Base-by-base conservation (phyloP, 1,284 basidiomycete genomes). In the Marasmius oreades region DNA sequence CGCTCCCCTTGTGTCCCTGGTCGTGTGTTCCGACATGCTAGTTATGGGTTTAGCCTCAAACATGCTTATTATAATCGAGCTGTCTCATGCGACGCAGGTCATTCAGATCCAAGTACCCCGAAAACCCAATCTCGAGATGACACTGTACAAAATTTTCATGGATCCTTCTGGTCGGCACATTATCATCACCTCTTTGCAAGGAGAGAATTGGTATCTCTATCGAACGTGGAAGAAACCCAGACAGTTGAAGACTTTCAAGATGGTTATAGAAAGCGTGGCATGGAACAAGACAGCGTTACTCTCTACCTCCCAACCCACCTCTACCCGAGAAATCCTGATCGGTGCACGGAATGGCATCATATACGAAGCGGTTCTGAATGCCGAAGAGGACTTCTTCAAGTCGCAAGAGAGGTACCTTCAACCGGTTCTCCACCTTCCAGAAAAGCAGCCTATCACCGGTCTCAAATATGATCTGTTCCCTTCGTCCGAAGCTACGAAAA, bases 121-220 rank as follows among this genome's bases (percentile, higher is more conserved):
- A 51, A 92, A 88, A 66, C 77, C 82, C 1, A 39, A 22, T 28
- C 72, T 74, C 18, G 90, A 92, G 59, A 81, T 90, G 73, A 79
- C 82, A 3, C 79, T 92, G 44, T 73, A 90, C 74, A 89, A 88
- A 68, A 73, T 96, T 55, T 95, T 93, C 71, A 83, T 92, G 66
- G 95, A 98, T 70, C 95, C 96, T 6, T 92, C 92, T 0, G 95
- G 94, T 2, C 79, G 89, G 24, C 97, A 99, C 71, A 81, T 96
- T 46, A 72, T 99, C 48, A 78, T 97, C 54, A 91, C 92, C 0
- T 95, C 93, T 26, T 77, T 78, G 14, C 86, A 92, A 64, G 95
- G 94, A 48, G 95, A 99, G 68, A 95, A 94, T 61, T 98, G 92
- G 85, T 98, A 99, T 70, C 78, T 94, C 3, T 94, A 80, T 70